Evolutionary conservation across 2,329 filamentous ascomycete species (phyloP), one percentile per base, ranked within the genome.

Genomic region (Biscogniauxia mediterranea): DNA sequence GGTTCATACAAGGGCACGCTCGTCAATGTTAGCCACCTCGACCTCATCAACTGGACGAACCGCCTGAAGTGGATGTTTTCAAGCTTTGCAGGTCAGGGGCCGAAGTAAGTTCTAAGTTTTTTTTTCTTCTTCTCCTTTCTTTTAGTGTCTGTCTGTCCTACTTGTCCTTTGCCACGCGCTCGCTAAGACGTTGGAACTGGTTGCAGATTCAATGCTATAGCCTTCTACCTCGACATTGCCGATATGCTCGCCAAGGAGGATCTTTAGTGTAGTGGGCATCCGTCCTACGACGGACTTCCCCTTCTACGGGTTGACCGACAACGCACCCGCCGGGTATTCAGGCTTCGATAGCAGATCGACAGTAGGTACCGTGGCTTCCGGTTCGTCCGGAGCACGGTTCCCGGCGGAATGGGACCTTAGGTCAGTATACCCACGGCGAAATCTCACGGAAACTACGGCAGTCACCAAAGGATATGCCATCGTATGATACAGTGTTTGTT

Each of bases 231-330:
- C 1, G 85, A 83, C 61, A 85, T 89, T 68, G 83, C 82, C 11
- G 84, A 91, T 69, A 91, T 90, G 88, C 76, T 92, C 55, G 87
- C 89, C 1, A 89, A 87, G 68, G 88, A 91, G 70, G 87, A 85
- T 19, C 66, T 78, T 17, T 79, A 68, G 66, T 25, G 53, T 11
- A 15, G 49, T 8, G 8, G 17, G 7, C 3, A 32, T 32, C 23
- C 11, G 28, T 32, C 28, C 11, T 6, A 32, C 2, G 28, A 9
- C 7, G 28, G 28, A 32, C 7, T 32, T 32, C 7, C 3, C 11
- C 28, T 32, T 32, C 28, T 4, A 9, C 28, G 7, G 7, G 11
- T 32, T 32, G 11, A 32, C 7, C 7, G 28, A 9, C 2, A 2
- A 32, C 11, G 7, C 2, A 51, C 17, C 49, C 13, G 2, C 49